Evolutionary conservation across 208 protist genomes (phyloP).

Genomic region (Trypanosoma vivax): DNA sequence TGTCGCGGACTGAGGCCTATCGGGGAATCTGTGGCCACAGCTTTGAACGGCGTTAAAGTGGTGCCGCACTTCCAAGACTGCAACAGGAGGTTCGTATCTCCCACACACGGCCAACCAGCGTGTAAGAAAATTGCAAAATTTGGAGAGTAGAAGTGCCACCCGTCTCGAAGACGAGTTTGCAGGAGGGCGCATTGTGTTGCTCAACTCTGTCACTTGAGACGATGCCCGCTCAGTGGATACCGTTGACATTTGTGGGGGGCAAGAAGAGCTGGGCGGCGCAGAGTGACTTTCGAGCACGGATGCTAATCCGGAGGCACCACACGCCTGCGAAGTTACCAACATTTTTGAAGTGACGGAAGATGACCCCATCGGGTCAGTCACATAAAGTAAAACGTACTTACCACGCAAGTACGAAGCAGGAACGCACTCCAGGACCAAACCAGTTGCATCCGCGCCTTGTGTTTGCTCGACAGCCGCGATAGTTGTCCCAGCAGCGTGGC

Average conservation of each 20-base stretch:
- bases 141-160: background rate
- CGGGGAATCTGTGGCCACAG: too few species aligned
- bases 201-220: too few species aligned
- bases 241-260: background rate
- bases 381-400: slow-evolving; percentile 67
- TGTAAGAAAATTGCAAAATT: slow-evolving; percentile 6
- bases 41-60: background rate
- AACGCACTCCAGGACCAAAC: slow-evolving; percentile 10
- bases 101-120: background rate
- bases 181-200: too few species aligned
- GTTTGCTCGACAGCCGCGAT: too few species aligned
- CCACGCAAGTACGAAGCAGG: slow-evolving; percentile 35
- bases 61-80: slow-evolving; percentile 14
- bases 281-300: too few species aligned
- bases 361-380: slow-evolving; percentile 14
- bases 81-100: background rate
- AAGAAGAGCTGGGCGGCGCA: too few species aligned
- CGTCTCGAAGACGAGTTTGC: too few species aligned
- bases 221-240: background rate
- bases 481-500: too few species aligned
- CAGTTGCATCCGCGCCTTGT: background rate
- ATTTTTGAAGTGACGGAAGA: background rate
- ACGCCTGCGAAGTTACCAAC: too few species aligned
- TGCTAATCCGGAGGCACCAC: too few species aligned
- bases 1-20: too few species aligned